These are phyloP conservation scores for Amylocystis lapponica DNA, from an alignment of 768 basidiomycete genomes.

Conservation along the genomic window DNA sequence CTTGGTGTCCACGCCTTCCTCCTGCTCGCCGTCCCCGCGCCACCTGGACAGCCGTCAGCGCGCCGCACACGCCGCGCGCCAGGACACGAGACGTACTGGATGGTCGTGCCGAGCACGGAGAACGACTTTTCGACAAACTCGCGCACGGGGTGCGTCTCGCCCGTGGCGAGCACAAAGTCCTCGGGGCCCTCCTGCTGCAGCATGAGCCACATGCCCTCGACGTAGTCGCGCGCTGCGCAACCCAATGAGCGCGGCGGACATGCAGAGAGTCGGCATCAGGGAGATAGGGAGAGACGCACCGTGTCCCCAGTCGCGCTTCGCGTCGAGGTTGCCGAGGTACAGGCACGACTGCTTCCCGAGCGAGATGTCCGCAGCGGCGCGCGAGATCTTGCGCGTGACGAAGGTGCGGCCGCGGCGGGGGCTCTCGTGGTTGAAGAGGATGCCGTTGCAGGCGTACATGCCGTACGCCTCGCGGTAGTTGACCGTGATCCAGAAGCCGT, in stretches of 20 bases:
- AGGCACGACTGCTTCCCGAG: constrained; percentile 86
- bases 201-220: constrained; percentile 98
- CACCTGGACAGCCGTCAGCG: constrained; percentile 41
- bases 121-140: constrained; percentile 93
- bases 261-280: constrained; percentile 2
- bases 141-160: constrained; percentile 92
- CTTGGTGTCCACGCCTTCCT: constrained; percentile 69
- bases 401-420: constrained; percentile 92
- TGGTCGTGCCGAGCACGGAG: constrained; percentile 52
- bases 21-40: constrained; percentile 70
- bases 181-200: constrained; percentile 79
- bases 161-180: constrained; percentile 93
- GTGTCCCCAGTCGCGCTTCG: constrained; percentile 97
- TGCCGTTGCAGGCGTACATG: constrained; percentile 96
- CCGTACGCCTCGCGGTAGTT: constrained; percentile 95
- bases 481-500: constrained; percentile 86
- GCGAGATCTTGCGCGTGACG: constrained; percentile 91
- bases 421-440: constrained; percentile 97
- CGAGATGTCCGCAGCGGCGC: constrained; percentile 89
- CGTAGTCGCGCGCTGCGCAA: constrained; percentile 76
- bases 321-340: constrained; percentile 92
- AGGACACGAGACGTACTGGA: constrained; percentile 42
- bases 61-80: neutral
- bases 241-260: no score
- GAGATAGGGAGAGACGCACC: constrained; percentile 40